Conservation (phyloP, 257 asterid species). For the Solanum microdontum region DNA sequence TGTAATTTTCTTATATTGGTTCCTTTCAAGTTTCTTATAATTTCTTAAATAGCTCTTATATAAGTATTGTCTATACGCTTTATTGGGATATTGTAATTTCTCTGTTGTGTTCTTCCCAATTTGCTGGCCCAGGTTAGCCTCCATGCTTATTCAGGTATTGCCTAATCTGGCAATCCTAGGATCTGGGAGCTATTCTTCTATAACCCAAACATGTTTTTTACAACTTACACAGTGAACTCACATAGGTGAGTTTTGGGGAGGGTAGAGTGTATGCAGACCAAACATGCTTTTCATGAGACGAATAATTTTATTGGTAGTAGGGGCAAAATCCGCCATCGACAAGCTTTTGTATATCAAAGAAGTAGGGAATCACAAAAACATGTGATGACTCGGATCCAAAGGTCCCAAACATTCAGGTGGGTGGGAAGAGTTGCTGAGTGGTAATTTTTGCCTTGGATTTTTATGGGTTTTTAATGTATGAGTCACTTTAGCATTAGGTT, state of each 20-base stretch:
- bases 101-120: neutral
- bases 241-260: neutral
- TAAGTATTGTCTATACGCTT: neutral
- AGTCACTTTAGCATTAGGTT: neutral
- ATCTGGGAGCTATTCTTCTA: neutral
- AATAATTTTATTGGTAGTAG: neutral
- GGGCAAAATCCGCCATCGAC: neutral
- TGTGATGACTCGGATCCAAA: neutral
- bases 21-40: neutral
- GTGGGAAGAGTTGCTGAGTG: neutral
- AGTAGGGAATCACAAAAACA: neutral
- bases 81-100: neutral
- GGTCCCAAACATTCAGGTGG: neutral
- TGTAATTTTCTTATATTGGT: neutral
- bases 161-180: neutral
- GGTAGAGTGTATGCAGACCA: neutral
- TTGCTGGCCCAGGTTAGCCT: neutral
- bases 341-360: neutral
- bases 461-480: neutral
- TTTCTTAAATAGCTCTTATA: neutral
- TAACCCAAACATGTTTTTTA: neutral
- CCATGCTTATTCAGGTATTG: neutral
- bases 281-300: neutral
- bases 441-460: neutral
- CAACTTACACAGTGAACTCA: neutral